These are phyloP conservation scores for Gossypium sturtianum DNA, from an alignment of 345 rosid genomes.

Conservation along the genomic window DNA sequence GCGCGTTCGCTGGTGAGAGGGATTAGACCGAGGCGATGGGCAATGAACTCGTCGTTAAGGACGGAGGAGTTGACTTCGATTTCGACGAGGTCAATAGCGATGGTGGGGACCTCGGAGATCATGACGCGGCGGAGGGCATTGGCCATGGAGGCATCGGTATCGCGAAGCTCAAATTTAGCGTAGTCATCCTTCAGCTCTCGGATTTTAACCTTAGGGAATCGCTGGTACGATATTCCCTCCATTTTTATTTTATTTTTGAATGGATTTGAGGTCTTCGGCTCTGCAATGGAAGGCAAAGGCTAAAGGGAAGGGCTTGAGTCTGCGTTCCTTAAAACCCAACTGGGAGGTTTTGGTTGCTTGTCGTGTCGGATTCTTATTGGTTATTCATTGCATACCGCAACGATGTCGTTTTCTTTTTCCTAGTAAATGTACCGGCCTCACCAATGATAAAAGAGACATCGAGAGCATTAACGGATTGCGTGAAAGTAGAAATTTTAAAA, in stretches of 20 bases:
- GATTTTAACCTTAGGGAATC: constrained; percentile 75
- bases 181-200: constrained; percentile 31
- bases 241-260: constrained; percentile 32
- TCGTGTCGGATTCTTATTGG: too few relatives aligned
- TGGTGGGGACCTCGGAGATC: constrained; percentile 95
- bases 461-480: too few relatives aligned
- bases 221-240: constrained; percentile 78
- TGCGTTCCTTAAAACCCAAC: too few relatives aligned
- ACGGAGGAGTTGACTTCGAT: constrained; percentile 87
- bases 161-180: constrained; percentile 87
- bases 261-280: too few relatives aligned
- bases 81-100: constrained; percentile 94
- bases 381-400: too few relatives aligned
- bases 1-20: constrained; percentile 88
- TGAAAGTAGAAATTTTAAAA: too few relatives aligned
- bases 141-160: constrained; percentile 83
- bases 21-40: constrained; percentile 85
- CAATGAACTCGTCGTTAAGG: constrained; percentile 90
- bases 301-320: too few relatives aligned
- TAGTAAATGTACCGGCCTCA: too few relatives aligned
- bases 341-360: too few relatives aligned
- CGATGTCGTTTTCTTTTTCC: too few relatives aligned
- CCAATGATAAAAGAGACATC: too few relatives aligned
- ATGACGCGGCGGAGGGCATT: constrained; percentile 96
- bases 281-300: too few relatives aligned